These are phyloP conservation scores for Silene uniflora DNA, from an alignment of 148 eudicot species.

Conservation along the genomic window DNA sequence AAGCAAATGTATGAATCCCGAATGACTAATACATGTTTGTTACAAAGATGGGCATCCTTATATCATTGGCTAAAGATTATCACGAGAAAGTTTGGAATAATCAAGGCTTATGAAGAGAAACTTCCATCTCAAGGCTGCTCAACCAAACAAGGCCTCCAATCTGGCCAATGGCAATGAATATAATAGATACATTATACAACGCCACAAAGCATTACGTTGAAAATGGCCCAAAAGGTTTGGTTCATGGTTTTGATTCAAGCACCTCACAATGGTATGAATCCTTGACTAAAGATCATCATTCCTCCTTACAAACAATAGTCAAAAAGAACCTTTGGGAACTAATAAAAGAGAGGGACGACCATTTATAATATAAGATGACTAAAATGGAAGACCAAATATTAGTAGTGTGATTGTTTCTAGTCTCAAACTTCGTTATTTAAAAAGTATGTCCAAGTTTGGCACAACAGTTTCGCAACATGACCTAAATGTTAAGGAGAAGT, in stretches of 20 bases:
- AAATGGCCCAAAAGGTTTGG: not conserved
- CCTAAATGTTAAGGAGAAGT: too few species aligned
- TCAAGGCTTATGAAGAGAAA: not conserved
- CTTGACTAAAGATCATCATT: too few species aligned
- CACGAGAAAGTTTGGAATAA: not conserved
- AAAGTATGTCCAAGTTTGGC: too few species aligned
- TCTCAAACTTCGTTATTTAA: too few species aligned
- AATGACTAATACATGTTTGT: not conserved
- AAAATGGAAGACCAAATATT: too few species aligned
- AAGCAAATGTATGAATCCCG: not conserved
- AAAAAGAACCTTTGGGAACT: too few species aligned
- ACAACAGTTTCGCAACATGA: too few species aligned
- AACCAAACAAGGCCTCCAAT: not conserved
- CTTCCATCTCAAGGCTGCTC: not conserved
- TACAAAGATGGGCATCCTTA: not conserved
- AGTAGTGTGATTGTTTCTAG: too few species aligned
- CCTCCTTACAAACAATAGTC: too few species aligned
- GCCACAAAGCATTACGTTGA: not conserved
- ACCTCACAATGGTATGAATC: too few species aligned
- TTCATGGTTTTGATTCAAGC: not conserved
- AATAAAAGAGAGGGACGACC: too few species aligned
- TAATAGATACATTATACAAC: not conserved
- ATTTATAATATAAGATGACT: too few species aligned
- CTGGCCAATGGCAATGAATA: not conserved
- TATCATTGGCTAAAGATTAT: not conserved